Conservation (phyloP, 139 green algal species). For the Micractinium sp. region DNA sequence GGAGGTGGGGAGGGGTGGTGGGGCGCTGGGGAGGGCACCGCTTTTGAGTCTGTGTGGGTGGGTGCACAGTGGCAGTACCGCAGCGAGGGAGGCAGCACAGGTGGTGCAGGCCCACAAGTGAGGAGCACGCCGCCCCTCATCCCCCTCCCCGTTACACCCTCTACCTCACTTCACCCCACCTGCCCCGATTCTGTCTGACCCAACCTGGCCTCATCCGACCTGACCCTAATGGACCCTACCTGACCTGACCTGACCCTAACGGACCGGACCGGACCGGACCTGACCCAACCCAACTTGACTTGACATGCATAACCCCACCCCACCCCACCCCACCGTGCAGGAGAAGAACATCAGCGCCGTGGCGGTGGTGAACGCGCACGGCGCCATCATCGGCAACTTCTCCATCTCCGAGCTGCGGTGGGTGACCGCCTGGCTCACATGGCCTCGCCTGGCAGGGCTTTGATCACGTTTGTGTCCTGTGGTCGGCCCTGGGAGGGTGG, state of each 20-base stretch:
- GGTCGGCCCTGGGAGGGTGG: too few relatives aligned
- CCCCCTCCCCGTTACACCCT: too few relatives aligned
- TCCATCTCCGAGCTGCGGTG: conserved; percentile 63
- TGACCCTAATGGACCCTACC: neutral
- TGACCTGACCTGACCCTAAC: neutral
- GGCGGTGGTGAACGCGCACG: conserved; percentile 57
- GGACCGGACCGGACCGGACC: too few relatives aligned
- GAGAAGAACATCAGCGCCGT: conserved; percentile 49
- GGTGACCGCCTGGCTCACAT: neutral
- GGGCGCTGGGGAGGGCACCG: too few relatives aligned
- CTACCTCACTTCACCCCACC: too few relatives aligned
- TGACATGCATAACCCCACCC: too few relatives aligned
- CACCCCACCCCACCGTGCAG: conserved; percentile 30
- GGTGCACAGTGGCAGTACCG: too few relatives aligned
- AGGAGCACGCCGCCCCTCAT: too few relatives aligned
- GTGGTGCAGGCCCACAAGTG: too few relatives aligned
- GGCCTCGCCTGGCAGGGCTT: neutral
- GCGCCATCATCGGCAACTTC: conserved; percentile 71
- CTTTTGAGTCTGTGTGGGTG: neutral
- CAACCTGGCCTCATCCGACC: neutral
- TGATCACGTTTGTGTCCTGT: neutral
- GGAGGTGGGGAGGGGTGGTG: conserved; percentile 10
- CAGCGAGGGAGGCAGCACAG: too few relatives aligned
- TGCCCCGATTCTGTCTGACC: neutral
- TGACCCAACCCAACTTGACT: neutral